Evolutionary conservation across 371 early-diverging fungal genomes (phyloP), one percentile per base, ranked within the genome.

Genomic region (Nematocida ironsii): DNA sequence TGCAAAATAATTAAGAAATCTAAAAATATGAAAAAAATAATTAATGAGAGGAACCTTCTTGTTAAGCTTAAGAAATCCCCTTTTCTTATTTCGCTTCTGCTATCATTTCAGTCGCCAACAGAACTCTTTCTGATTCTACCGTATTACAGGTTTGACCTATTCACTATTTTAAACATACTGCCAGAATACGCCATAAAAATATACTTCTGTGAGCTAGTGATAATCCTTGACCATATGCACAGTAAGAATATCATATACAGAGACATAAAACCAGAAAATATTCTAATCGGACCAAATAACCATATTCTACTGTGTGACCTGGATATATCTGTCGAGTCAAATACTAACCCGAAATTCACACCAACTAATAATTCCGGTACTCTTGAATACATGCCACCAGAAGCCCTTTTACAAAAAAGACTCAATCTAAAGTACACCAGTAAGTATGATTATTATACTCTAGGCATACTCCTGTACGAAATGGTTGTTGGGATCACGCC

Each of bases 251-350:
- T 98, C 82, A 94, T 97, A 68, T 98, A 99, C 86, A 90, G 98
- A 70, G 94, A 96, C 87, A 94, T 98, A 84, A 96, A 96, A 82
- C 97, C 94, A n/a, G 94, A 92, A 67, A 95, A 95, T 83, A 92
- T 95, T 68, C 88, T 96, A 66, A 91, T 98, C 9, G 94, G 95
- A 86, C 91, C 91, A 48, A 72, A 86, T 11, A 39, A 83, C 7
- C 84, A 88, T 52, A 78, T 88, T 48, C 84, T 86, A 42, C 73
- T 88, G 33, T 84, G 86, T 57, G 88, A 88, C 67, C 86, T 88
- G 62, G 72, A 83, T 23, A 60, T 67, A 90, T 90, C 87, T 92
- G 93, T 76, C 89, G 89, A 54, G 25, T 39, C 56, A 4, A 39
- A 80, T 27, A 74, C 27, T 40, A 27, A 16, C 11, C n/a, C 1